phyloP scores from a whole-genome alignment of 441 rosid genomes.

The Codiaeum variegatum region DNA sequence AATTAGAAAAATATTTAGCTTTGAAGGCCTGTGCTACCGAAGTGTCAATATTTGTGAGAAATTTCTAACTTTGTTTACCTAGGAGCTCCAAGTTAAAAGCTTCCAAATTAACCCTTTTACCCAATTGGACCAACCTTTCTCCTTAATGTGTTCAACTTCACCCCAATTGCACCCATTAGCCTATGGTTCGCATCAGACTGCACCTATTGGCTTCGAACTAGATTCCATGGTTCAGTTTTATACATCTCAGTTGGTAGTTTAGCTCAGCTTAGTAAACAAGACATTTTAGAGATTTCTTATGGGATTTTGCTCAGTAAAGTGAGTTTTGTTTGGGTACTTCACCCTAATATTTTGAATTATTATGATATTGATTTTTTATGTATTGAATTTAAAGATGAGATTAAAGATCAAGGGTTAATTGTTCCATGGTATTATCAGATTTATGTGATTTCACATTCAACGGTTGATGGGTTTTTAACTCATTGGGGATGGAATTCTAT shows the following conservation, averaged over 20 bases:
- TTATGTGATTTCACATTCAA: slow-evolving; percentile 39
- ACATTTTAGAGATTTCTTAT: slow-evolving; percentile 41
- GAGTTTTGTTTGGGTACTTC: slow-evolving; percentile 57
- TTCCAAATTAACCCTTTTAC: slow-evolving; percentile 25
- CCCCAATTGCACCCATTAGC: slow-evolving; percentile 38
- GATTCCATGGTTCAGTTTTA: slow-evolving; percentile 45
- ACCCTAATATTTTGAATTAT: slow-evolving; percentile 42
- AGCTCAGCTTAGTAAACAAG: slow-evolving; percentile 37
- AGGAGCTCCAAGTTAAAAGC: too few relatives aligned
- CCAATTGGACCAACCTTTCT: slow-evolving; percentile 56
- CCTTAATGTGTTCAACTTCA: slow-evolving; percentile 36
- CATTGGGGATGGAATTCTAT: slow-evolving; percentile 1
- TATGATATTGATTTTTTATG: slow-evolving; percentile 38
- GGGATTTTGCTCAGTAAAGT: slow-evolving; percentile 38
- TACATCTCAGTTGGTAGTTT: slow-evolving; percentile 59
- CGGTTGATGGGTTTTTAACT: not conserved
- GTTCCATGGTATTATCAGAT: slow-evolving; percentile 49
- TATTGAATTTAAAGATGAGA: slow-evolving; percentile 35
- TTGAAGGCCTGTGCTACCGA: too few relatives aligned
- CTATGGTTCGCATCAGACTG: slow-evolving; percentile 64
- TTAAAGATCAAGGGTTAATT: slow-evolving; percentile 39
- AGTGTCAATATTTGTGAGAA: too few relatives aligned
- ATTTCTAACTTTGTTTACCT: too few relatives aligned
- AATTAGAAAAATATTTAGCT: too few relatives aligned
- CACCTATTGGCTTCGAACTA: slow-evolving; percentile 49